phyloP scores from a whole-genome alignment of 352 stramenopile species.

The Globisporangium camurandrum region DNA sequence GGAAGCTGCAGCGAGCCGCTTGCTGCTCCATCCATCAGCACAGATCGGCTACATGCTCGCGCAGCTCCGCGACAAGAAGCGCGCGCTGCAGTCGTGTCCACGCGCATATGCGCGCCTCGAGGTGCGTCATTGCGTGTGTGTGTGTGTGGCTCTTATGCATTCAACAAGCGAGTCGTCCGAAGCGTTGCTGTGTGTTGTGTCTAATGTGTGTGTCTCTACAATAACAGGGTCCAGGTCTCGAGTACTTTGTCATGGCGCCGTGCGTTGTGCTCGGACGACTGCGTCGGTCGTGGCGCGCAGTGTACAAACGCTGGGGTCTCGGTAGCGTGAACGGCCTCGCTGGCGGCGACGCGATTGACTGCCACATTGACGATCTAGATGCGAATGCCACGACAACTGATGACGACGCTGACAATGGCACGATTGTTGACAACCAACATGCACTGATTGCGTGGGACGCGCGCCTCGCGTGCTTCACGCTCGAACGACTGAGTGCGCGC shows the following conservation, averaged over 20 bases:
- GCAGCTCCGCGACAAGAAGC: constrained; percentile 25
- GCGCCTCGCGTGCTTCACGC: constrained; percentile 33
- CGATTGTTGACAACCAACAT: constrained; percentile 43
- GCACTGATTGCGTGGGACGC: constrained; percentile 66
- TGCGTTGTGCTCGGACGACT: constrained; percentile 63
- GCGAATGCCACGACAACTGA: constrained; percentile 1
- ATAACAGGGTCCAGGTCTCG: constrained; percentile 43
- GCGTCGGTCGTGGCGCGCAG: constrained; percentile 30
- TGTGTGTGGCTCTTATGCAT: background rate
- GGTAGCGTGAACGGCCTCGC: constrained; percentile 34
- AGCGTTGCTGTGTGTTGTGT: background rate
- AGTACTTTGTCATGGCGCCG: constrained; percentile 66
- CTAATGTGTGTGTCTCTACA: background rate
- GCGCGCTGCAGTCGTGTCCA: constrained; percentile 16
- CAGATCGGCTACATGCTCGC: constrained; percentile 39
- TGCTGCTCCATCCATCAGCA: constrained; percentile 35
- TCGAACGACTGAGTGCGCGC: constrained; percentile 55
- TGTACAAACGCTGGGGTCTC: constrained; percentile 56
- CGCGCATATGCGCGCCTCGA: constrained; percentile 71
- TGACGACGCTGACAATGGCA: background rate
- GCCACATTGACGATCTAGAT: constrained; percentile 62
- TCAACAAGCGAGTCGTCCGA: background rate
- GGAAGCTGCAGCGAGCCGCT: constrained; percentile 27
- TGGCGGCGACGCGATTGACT: constrained; percentile 39
- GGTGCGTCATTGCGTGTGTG: constrained; percentile 21